Conservation (phyloP, 805 yeast genomes). For the Kluyveromyces lactis region DNA sequence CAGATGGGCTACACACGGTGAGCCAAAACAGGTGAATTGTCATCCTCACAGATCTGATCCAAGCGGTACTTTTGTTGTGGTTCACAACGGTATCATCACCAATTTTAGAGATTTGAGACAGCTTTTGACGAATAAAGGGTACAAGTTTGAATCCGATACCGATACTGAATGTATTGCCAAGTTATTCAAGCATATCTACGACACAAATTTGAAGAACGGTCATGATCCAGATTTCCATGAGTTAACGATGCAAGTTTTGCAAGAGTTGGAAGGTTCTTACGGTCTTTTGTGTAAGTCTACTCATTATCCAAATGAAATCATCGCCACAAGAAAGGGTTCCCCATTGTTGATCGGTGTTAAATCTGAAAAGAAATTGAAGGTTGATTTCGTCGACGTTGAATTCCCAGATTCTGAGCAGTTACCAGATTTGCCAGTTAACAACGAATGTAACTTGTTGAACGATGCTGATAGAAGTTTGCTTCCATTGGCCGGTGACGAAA, state of each 20-base stretch:
- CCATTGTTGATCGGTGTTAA: conserved; percentile 96
- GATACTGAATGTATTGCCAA: conserved; percentile 98
- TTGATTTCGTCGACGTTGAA: conserved; percentile 97
- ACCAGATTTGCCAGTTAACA: conserved; percentile 25
- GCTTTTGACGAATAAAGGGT: conserved; percentile 71
- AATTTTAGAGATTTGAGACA: conserved; percentile 88
- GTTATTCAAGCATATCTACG: conserved; percentile 84
- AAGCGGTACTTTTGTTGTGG: conserved; percentile 76
- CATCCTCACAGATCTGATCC: conserved; percentile 94
- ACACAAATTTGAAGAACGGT: conserved; percentile 63
- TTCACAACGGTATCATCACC: conserved; percentile 97
- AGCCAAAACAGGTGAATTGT: conserved; percentile 76
- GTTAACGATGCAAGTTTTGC: conserved; percentile 83
- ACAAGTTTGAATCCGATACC: conserved; percentile 79
- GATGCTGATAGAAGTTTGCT: conserved; percentile 29
- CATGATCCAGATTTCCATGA: conserved; percentile 80
- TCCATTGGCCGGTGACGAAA: conserved; percentile 50
- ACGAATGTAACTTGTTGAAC: conserved; percentile 12
- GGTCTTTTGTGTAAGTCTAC: conserved; percentile 88
- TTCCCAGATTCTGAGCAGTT: conserved; percentile 60
- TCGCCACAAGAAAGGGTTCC: conserved; percentile 97
- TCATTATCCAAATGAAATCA: conserved; percentile 91
- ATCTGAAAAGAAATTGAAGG: conserved; percentile 90
- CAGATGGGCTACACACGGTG: conserved; percentile 99
- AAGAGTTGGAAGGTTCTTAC: conserved; percentile 95